Percentiles rank a stretch among this genome's conserved stretches.
Conservation (phyloP, 129 eudicot genomes). For the Flaveria trinervia region DNA sequence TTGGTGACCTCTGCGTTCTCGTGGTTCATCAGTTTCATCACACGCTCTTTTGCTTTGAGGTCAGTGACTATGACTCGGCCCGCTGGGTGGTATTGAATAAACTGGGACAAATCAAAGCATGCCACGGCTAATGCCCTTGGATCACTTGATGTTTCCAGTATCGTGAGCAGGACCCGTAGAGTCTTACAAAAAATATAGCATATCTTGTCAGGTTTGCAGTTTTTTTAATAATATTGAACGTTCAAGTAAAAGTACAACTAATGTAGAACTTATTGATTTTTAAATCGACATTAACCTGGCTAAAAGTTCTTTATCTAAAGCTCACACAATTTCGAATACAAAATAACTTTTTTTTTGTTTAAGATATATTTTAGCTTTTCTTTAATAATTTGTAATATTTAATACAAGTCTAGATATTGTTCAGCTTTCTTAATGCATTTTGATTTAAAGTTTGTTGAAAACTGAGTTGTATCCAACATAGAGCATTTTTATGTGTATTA, state of each 20-base stretch:
- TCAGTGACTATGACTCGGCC: slow-evolving; percentile 83
- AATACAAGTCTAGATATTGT: neutral
- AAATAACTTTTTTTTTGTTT: neutral
- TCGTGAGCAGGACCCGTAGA: slow-evolving; percentile 81
- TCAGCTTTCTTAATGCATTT: neutral
- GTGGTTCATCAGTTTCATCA: slow-evolving; percentile 96
- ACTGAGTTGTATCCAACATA: neutral
- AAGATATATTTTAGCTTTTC: neutral
- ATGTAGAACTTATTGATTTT: neutral
- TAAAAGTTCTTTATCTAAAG: neutral
- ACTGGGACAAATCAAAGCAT: slow-evolving; percentile 94
- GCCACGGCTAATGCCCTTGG: slow-evolving; percentile 90
- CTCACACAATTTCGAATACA: neutral
- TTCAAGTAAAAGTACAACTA: neutral
- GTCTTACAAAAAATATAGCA: slow-evolving; percentile 46
- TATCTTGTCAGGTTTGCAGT: slow-evolving; percentile 18
- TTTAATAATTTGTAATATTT: neutral
- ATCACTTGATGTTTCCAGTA: slow-evolving; percentile 84
- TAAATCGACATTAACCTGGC: neutral
- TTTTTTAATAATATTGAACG: neutral
- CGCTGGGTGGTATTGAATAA: slow-evolving; percentile 85
- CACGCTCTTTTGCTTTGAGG: slow-evolving; percentile 94
- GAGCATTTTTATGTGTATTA: neutral
- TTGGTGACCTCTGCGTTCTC: slow-evolving; percentile 95
- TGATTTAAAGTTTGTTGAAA: neutral